phyloP scores from a whole-genome alignment of 495 filamentous ascomycete genomes.

The Margaritispora aquatica region DNA sequence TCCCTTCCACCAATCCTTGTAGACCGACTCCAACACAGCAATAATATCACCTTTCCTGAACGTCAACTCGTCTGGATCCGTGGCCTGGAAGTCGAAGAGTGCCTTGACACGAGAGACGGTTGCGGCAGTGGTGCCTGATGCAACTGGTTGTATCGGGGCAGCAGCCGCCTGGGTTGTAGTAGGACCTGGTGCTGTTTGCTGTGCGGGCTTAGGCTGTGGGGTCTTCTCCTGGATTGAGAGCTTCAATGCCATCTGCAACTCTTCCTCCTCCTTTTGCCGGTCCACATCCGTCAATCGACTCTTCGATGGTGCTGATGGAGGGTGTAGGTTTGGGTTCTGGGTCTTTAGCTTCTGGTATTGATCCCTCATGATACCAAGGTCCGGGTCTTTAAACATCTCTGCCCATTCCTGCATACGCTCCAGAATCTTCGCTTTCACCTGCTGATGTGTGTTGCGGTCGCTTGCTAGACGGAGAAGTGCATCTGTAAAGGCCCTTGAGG shows the following conservation, averaged over 20 bases:
- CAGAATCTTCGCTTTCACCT: slow-evolving; percentile 94
- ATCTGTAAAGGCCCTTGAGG: slow-evolving; percentile 93
- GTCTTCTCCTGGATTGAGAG: slow-evolving; percentile 83
- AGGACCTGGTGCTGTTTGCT: slow-evolving; percentile 26
- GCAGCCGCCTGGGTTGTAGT: slow-evolving; percentile 28
- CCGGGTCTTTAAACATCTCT: slow-evolving; percentile 89
- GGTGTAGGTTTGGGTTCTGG: slow-evolving; percentile 82
- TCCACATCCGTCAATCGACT: slow-evolving; percentile 83
- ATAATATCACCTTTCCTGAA: slow-evolving; percentile 97
- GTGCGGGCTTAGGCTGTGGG: slow-evolving; percentile 33
- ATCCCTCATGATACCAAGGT: slow-evolving; percentile 96
- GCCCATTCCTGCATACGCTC: slow-evolving; percentile 96
- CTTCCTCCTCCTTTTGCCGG: slow-evolving; percentile 93
- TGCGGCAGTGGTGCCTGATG: slow-evolving; percentile 77
- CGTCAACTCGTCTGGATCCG: slow-evolving; percentile 88
- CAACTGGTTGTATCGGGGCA: slow-evolving; percentile 30
- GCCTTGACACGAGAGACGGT: slow-evolving; percentile 93
- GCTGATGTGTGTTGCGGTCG: slow-evolving; percentile 92
- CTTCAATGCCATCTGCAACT: slow-evolving; percentile 91
- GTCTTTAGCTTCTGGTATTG: slow-evolving; percentile 83
- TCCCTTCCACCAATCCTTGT: slow-evolving; percentile 99
- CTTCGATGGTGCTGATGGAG: slow-evolving; percentile 89
- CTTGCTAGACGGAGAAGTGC: slow-evolving; percentile 82
- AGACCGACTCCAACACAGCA: slow-evolving; percentile 93
- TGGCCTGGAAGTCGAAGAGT: slow-evolving; percentile 89